Conservation (phyloP, 305 asterid genomes). For the Fraxinus sp. region DNA sequence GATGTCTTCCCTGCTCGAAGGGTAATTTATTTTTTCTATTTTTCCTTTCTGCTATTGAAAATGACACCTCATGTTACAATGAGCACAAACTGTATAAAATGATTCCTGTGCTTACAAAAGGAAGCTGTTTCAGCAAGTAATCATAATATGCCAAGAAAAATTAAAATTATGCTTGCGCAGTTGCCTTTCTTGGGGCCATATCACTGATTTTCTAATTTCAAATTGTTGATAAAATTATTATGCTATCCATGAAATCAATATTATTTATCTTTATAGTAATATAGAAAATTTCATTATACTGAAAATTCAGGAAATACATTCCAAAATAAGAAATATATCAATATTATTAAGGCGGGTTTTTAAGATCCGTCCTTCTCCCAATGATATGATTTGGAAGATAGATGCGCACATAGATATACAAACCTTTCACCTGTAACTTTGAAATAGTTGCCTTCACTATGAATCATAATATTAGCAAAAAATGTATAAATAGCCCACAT, state of each 20-base stretch:
- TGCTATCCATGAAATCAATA: background rate
- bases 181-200: background rate
- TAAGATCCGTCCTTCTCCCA: background rate
- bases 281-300: background rate
- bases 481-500: background rate
- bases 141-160: background rate
- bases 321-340: background rate
- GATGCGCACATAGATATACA: background rate
- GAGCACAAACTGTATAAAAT: background rate
- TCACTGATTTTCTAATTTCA: background rate
- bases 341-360: background rate
- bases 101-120: background rate
- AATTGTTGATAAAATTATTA: background rate
- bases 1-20: slow-evolving; percentile 72
- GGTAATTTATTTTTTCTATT: slow-evolving; percentile 40
- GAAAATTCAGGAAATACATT: background rate
- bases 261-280: background rate
- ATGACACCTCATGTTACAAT: slow-evolving; percentile 11
- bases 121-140: background rate
- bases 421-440: background rate
- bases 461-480: background rate
- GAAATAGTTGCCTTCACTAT: background rate
- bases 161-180: background rate
- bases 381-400: background rate
- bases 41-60: background rate